A percentile compares a stretch with the other conserved stretches of the same genome.
phyloP scores from a whole-genome alignment of 129 eudicot species.

The Cynara cardunculus region DNA sequence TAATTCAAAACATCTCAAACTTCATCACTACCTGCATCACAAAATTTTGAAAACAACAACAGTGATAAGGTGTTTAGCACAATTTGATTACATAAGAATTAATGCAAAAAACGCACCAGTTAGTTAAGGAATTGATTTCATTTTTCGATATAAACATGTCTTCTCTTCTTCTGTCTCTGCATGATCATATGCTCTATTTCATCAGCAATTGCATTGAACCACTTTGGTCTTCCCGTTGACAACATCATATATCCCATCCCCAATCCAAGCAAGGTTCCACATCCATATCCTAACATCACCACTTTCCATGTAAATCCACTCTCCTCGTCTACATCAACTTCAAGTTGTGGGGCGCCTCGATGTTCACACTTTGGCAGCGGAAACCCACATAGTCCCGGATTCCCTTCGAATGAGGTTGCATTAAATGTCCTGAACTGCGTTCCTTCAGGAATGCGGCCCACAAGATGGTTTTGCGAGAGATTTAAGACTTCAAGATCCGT shows the following conservation, averaged over 20 bases:
- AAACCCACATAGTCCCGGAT: conserved; percentile 13
- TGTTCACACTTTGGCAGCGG: conserved; percentile 4
- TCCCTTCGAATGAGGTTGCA: not conserved
- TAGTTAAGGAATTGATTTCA: not conserved
- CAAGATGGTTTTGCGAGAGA: conserved; percentile 31
- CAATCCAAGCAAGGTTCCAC: conserved; percentile 18
- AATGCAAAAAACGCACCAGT: not conserved
- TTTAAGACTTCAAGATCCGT: conserved; percentile 24
- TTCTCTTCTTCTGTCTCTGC: not conserved
- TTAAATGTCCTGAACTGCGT: conserved; percentile 14
- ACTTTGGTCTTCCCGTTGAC: conserved; percentile 14
- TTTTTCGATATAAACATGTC: not conserved
- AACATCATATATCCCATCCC: conserved; percentile 17
- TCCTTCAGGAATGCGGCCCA: conserved; percentile 12
- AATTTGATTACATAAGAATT: not conserved
- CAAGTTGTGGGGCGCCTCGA: not conserved
- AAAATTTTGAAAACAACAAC: not conserved
- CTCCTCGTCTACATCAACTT: not conserved
- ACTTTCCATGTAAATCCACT: conserved; percentile 28
- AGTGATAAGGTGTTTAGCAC: not conserved
- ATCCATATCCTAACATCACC: conserved; percentile 24
- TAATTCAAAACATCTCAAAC: not conserved
- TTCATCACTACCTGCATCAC: not conserved
- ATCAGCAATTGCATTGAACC: conserved; percentile 19
- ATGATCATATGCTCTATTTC: conserved; percentile 9